Evolutionary conservation across 2,329 filamentous ascomycete genomes (phyloP).

Genomic region (Piedraia hortae): DNA sequence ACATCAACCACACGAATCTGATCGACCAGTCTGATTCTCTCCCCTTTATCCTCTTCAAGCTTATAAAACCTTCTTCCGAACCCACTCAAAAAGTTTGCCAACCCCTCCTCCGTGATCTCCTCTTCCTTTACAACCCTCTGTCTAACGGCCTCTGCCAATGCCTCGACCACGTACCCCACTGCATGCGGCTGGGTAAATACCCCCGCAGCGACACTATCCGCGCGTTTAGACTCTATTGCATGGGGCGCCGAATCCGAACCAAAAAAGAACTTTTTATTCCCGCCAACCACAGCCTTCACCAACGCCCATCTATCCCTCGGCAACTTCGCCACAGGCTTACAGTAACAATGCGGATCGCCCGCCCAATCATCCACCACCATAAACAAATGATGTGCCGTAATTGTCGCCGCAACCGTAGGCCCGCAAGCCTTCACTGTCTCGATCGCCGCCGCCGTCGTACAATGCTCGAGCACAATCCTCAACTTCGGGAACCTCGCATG

Average conservation of each 20-base stretch:
- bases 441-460: conserved; percentile 58
- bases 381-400: conserved; percentile 67
- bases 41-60: conserved; percentile 18
- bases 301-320: conserved; percentile 47
- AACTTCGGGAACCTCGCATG: conserved; percentile 50
- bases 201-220: conserved; percentile 34
- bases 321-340: conserved; percentile 38
- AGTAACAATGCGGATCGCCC: conserved; percentile 49
- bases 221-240: conserved; percentile 30
- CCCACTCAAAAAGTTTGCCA: conserved; percentile 29
- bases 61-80: conserved; percentile 32
- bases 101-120: conserved; percentile 25
- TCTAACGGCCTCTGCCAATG: conserved; percentile 33
- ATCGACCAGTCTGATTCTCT: conserved; percentile 29
- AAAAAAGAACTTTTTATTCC: conserved; percentile 43
- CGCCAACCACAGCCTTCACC: conserved; percentile 31
- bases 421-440: conserved; percentile 53
- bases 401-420: conserved; percentile 47
- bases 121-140: conserved; percentile 25
- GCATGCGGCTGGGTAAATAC: conserved; percentile 57
- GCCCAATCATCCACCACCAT: conserved; percentile 51
- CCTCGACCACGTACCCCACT: conserved; percentile 35
- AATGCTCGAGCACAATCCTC: conserved; percentile 47
- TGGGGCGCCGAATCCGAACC: conserved; percentile 50
- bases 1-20: conserved; percentile 26